These are phyloP conservation scores for Benincasa hispida DNA, from an alignment of 306 rosid species.

Conservation along the genomic window DNA sequence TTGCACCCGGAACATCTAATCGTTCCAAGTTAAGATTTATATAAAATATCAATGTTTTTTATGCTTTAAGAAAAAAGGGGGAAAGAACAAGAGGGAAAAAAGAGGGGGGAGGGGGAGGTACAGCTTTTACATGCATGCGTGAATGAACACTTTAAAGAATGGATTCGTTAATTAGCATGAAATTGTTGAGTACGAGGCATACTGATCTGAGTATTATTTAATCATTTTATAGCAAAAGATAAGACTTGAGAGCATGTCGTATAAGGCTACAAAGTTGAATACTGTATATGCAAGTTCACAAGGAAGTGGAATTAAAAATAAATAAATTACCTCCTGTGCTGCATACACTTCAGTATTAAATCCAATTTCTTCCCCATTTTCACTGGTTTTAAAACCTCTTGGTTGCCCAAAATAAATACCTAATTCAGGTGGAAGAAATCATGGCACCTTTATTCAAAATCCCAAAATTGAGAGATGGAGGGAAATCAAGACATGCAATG, in stretches of 20 bases:
- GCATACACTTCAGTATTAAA: slow-evolving; percentile 81
- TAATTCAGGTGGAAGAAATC: slow-evolving; percentile 14
- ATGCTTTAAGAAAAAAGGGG: not conserved
- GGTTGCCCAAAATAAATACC: slow-evolving; percentile 94
- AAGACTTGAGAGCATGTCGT: not conserved
- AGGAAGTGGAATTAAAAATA: not conserved
- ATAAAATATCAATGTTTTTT: not conserved
- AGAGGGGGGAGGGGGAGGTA: not conserved
- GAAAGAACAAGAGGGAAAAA: not conserved
- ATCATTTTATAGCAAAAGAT: not conserved
- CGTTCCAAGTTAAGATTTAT: not conserved
- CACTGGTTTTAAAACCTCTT: slow-evolving; percentile 58
- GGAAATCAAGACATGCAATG: not conserved
- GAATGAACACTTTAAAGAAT: not conserved
- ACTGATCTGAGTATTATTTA: not conserved
- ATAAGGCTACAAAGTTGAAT: not conserved
- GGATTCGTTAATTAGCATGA: not conserved
- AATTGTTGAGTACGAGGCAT: not conserved
- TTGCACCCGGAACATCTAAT: too few species aligned
- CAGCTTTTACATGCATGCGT: not conserved
- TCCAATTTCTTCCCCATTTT: slow-evolving; percentile 70
- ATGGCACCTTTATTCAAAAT: not conserved
- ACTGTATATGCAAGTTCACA: not conserved
- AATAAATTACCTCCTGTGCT: slow-evolving; percentile 41
- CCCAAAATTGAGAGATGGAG: not conserved